Percentiles rank a stretch among this genome's conserved stretches.
phyloP scores from a whole-genome alignment of 805 yeast species.

The Metschnikowia noctiluminum region DNA sequence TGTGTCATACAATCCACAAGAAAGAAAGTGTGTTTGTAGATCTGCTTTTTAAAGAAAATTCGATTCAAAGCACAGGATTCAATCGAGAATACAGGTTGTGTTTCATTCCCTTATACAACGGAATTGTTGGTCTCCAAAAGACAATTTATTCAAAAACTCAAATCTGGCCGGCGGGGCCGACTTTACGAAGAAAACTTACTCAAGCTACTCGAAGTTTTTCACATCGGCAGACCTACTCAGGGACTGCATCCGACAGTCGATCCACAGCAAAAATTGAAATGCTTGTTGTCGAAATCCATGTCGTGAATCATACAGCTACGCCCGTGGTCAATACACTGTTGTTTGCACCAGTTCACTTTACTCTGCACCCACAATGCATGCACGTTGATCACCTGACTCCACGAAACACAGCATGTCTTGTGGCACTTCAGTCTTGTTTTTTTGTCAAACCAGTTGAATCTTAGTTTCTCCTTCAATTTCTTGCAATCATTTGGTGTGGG shows the following conservation, averaged over 20 bases:
- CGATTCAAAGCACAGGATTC: too few relatives aligned
- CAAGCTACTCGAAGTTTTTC: too few relatives aligned
- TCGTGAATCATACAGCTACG: neutral
- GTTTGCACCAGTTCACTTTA: neutral
- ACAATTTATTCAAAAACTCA: too few relatives aligned
- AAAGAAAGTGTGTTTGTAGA: too few relatives aligned
- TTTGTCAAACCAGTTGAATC: neutral
- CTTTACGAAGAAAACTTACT: too few relatives aligned
- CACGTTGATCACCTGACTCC: neutral
- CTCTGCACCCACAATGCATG: neutral
- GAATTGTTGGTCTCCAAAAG: too few relatives aligned
- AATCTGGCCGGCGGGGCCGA: too few relatives aligned
- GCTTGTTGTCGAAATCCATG: neutral
- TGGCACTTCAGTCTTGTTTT: neutral
- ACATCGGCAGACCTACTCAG: neutral
- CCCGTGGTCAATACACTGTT: neutral
- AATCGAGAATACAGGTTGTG: too few relatives aligned
- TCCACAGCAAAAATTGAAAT: neutral
- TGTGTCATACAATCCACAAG: too few relatives aligned
- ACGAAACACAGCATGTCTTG: neutral
- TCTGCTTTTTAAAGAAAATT: too few relatives aligned
- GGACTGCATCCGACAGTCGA: neutral
- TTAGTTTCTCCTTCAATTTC: neutral
- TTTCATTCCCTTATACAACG: too few relatives aligned
- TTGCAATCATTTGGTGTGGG: neutral